These are phyloP conservation scores for Tetrahymena malaccensis DNA, from an alignment of 73 alveolate species.

Conservation along the genomic window DNA sequence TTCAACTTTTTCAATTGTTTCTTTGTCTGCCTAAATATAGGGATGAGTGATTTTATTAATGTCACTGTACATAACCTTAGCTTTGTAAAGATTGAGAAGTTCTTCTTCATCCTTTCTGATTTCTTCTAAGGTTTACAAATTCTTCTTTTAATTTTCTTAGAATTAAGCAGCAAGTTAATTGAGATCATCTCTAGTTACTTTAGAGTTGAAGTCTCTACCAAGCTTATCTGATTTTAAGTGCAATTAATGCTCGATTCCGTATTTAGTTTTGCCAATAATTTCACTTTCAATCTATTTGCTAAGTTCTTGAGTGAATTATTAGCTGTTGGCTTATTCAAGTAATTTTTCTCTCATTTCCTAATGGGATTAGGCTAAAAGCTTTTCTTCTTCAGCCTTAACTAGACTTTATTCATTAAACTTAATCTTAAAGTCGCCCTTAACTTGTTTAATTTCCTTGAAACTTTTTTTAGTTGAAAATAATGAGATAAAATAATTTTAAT, in stretches of 20 bases:
- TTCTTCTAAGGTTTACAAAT: background rate
- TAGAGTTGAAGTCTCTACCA: background rate
- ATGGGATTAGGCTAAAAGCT: background rate
- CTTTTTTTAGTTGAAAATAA: background rate
- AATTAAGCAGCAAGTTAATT: background rate
- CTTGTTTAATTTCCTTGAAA: background rate
- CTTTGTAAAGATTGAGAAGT: background rate
- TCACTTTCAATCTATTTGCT: background rate
- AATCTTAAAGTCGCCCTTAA: background rate
- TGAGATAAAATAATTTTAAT: background rate
- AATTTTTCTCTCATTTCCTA: background rate
- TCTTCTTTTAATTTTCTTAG: background rate
- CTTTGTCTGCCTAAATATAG: background rate
- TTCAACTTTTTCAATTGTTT: background rate
- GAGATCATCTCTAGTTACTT: background rate
- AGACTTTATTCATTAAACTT: background rate
- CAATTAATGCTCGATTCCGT: background rate
- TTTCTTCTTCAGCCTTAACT: background rate
- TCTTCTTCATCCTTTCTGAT: background rate
- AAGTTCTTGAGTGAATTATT: background rate
- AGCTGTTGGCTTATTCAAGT: background rate
- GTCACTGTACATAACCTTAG: background rate
- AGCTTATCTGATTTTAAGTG: background rate
- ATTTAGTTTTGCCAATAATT: background rate
- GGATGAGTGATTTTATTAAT: background rate